These are phyloP conservation scores for Aspergillus candidus DNA, from an alignment of 2,329 filamentous ascomycete genomes.

Conservation along the genomic window DNA sequence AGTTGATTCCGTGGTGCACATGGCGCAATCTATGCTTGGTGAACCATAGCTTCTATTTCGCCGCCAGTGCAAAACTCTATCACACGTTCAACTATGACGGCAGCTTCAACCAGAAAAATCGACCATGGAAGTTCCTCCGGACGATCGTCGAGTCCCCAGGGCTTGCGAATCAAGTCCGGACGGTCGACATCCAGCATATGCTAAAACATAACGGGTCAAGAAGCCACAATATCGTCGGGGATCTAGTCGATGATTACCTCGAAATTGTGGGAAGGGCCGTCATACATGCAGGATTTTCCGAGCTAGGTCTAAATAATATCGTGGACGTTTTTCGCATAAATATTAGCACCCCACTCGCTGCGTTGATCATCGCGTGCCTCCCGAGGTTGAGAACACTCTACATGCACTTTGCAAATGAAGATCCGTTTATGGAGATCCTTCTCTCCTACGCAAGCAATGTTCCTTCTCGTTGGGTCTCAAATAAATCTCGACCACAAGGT, in stretches of 20 bases:
- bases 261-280: neutral
- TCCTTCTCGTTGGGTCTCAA: neutral
- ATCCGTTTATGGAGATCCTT: neutral
- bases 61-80: neutral
- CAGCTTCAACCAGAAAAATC: neutral
- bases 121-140: constrained; percentile 1
- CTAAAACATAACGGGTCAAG: neutral
- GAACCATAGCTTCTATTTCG: neutral
- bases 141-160: neutral
- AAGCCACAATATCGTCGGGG: neutral
- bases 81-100: constrained; percentile 1
- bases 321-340: neutral
- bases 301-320: neutral
- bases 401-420: neutral
- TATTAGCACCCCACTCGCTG: neutral
- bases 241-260: neutral
- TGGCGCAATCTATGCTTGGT: neutral
- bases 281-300: neutral
- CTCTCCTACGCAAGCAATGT: neutral
- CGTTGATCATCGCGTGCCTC: neutral
- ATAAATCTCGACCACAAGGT: neutral
- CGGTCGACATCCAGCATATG: neutral
- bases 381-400: neutral
- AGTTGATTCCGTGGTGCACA: no score
- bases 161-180: neutral